Base-by-base conservation (phyloP, 2,329 filamentous ascomycete species). In the Lithohypha guttulata region DNA sequence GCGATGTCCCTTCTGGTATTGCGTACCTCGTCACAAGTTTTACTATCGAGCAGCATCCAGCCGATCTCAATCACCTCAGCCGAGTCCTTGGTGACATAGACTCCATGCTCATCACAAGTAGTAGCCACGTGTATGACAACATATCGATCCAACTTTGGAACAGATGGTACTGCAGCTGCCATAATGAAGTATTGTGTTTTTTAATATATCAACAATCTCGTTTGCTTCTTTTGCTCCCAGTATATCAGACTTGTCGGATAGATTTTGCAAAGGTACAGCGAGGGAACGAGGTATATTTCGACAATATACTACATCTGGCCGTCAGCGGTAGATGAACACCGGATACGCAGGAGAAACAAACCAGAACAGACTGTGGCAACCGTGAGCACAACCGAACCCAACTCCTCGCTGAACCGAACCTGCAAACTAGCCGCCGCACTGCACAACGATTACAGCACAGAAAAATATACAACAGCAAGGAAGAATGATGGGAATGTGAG, bases 1-100 rank as follows among this genome's bases (percentile, higher is more conserved):
- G 33, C 20, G 39, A 39, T 34, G 20, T 21, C 13, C 15, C 23
- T 39, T 39, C 38, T 37, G 41, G 42, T 46, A 37, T 47, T 47
- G 49, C 77, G 65, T 70, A 94, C 87, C 81, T 95, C 87, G 55
- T 95, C 87, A 54, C 86, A 82, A 48, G 76, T 81, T 68, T 89
- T 91, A 51, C 85, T 81, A 60, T 95, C 87, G 48, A 95, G 73
- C 56, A 98, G 68, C 58, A 96, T 94, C 91, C 91, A 98, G 49
- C 89, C 91, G 59, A 98, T 75, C 74, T 98, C 91, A 63, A 98
- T 98, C 51, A 98, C 91, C 69, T 98, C 91, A 47, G 91, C 91
- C 43, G 91, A 96, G 66, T 98, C 91, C 67, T 96, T 96, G 44
- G 91, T 98, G 43, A 98, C 91, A 64, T 98, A 98, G 51, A 98